Percentiles rank a stretch among this genome's conserved stretches.
Conservation (phyloP, 176 grass and related monocot genomes). For the Cocos nucifera region DNA sequence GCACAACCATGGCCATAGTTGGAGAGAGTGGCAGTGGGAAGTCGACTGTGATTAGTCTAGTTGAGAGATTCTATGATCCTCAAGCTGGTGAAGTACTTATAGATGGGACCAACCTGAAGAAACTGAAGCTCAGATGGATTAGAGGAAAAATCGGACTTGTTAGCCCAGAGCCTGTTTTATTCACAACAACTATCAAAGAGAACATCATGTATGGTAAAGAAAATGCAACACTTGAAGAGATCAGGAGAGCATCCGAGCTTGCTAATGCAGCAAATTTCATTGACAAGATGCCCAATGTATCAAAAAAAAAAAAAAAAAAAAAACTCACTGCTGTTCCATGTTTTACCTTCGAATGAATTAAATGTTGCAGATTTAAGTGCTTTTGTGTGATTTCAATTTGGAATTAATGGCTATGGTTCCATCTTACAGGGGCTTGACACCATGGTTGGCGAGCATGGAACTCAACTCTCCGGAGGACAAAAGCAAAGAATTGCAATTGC, state of each 20-base stretch:
- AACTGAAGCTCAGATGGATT: slow-evolving; percentile 51
- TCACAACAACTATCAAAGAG: slow-evolving; percentile 60
- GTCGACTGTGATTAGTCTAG: slow-evolving; percentile 66
- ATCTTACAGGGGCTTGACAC: slow-evolving; percentile 57
- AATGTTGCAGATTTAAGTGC: too few relatives aligned
- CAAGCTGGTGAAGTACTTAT: slow-evolving; percentile 69
- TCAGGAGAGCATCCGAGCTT: slow-evolving; percentile 43
- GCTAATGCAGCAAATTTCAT: slow-evolving; percentile 83
- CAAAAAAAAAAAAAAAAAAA: not conserved
- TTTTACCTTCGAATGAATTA: not conserved
- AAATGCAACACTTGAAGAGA: slow-evolving; percentile 40
- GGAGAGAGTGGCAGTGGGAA: slow-evolving; percentile 86
- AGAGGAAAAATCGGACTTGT: slow-evolving; percentile 66
- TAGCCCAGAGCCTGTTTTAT: slow-evolving; percentile 71
- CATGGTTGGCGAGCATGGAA: slow-evolving; percentile 75
- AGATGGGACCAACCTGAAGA: slow-evolving; percentile 62
- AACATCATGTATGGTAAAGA: slow-evolving; percentile 81
- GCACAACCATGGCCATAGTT: slow-evolving; percentile 72
- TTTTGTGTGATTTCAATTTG: too few relatives aligned
- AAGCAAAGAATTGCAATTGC: slow-evolving; percentile 95
- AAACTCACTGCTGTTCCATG: slow-evolving; percentile 1
- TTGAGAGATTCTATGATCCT: slow-evolving; percentile 91
- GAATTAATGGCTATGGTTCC: not conserved
- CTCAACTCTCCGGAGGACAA: slow-evolving; percentile 79
- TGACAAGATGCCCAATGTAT: slow-evolving; percentile 82